phyloP scores from a whole-genome alignment of 2,329 filamentous ascomycete species.

The Aspergillus brasiliensis region DNA sequence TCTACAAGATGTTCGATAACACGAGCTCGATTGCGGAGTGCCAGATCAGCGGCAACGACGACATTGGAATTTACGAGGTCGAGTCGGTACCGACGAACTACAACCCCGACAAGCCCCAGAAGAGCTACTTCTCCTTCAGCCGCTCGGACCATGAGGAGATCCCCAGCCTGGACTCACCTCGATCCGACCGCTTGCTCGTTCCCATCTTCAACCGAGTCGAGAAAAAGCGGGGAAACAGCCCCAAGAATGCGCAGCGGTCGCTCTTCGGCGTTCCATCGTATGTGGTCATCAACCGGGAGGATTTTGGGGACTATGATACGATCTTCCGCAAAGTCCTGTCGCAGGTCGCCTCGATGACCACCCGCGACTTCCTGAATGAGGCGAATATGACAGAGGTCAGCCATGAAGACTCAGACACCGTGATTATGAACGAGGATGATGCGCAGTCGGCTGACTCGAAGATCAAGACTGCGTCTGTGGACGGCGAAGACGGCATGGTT shows the following conservation, averaged over 20 bases:
- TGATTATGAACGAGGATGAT: slow-evolving; percentile 63
- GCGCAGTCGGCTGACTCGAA: slow-evolving; percentile 69
- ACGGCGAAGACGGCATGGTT: slow-evolving; percentile 87
- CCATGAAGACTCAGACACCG: slow-evolving; percentile 68
- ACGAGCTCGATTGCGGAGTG: slow-evolving; percentile 68
- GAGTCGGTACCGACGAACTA: slow-evolving; percentile 79
- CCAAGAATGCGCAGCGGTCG: slow-evolving; percentile 28
- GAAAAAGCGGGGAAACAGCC: slow-evolving; percentile 25
- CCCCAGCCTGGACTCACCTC: slow-evolving; percentile 45
- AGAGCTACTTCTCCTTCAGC: slow-evolving; percentile 35
- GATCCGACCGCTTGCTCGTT: slow-evolving; percentile 50
- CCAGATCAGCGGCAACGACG: slow-evolving; percentile 62
- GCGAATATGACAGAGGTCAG: slow-evolving; percentile 44
- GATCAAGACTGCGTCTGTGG: slow-evolving; percentile 75
- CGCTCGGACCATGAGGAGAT: slow-evolving; percentile 43
- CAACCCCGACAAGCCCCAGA: slow-evolving; percentile 58
- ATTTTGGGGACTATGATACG: slow-evolving; percentile 67
- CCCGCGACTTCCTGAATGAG: slow-evolving; percentile 63
- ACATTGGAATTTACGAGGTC: slow-evolving; percentile 74
- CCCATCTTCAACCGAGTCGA: slow-evolving; percentile 50
- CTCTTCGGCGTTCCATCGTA: slow-evolving; percentile 57
- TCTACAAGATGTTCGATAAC: slow-evolving; percentile 86
- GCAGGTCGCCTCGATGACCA: slow-evolving; percentile 75
- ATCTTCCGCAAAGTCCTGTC: slow-evolving; percentile 80
- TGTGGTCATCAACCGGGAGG: slow-evolving; percentile 73